phyloP scores from a whole-genome alignment of 257 asterid species.

The Nicotiana tomentosiformis region DNA sequence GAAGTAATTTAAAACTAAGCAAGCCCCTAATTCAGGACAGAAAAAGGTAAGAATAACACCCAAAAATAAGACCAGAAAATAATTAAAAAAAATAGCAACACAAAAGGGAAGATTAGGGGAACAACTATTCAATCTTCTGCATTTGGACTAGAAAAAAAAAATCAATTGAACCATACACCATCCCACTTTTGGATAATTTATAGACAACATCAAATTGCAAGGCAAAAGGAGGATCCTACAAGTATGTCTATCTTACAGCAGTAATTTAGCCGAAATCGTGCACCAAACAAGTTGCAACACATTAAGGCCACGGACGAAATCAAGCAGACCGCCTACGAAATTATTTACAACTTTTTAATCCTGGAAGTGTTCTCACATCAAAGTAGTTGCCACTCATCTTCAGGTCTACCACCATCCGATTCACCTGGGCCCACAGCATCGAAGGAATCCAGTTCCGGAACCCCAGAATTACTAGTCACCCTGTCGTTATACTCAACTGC shows the following conservation, averaged over 20 bases:
- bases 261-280: background rate
- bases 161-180: background rate
- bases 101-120: background rate
- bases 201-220: background rate
- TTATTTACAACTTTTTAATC: conserved; percentile 16
- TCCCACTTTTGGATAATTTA: background rate
- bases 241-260: conserved; percentile 3
- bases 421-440: conserved; percentile 21
- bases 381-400: conserved; percentile 95
- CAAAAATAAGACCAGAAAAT: no score
- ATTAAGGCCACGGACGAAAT: background rate
- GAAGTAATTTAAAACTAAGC: no score
- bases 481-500: conserved; percentile 14
- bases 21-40: no score
- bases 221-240: background rate
- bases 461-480: conserved; percentile 11
- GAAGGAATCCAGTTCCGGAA: conserved; percentile 23
- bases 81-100: no score
- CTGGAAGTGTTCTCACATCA: conserved; percentile 22
- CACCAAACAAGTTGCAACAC: background rate
- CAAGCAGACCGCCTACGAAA: background rate
- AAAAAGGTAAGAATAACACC: no score
- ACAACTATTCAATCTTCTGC: background rate
- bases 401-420: conserved; percentile 40
- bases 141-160: background rate